phyloP scores from a whole-genome alignment of 1,284 basidiomycete species.

The Hemileia vastatrix region DNA sequence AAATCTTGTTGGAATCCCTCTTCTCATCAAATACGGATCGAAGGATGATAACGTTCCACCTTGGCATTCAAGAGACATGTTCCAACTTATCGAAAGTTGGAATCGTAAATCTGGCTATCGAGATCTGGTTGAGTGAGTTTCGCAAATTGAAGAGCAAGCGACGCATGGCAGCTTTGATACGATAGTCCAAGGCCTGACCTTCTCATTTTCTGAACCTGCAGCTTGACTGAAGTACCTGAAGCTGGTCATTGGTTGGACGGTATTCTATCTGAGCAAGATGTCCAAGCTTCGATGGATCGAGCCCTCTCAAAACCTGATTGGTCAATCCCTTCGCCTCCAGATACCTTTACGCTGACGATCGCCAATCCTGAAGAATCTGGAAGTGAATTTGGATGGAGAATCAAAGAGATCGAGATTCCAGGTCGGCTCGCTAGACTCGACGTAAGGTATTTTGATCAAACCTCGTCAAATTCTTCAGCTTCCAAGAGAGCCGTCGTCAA shows the following conservation, averaged over 20 bases:
- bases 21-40: constrained; percentile 67
- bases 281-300: constrained; percentile 53
- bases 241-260: constrained; percentile 61
- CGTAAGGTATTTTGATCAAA: constrained; percentile 5
- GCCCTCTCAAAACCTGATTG: constrained; percentile 33
- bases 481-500: too few relatives aligned
- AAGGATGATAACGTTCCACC: constrained; percentile 67
- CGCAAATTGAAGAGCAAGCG: constrained; percentile 3
- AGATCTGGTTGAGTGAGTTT: constrained; percentile 16
- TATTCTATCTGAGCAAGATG: constrained; percentile 52
- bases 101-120: constrained; percentile 43
- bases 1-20: constrained; percentile 57
- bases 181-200: not conserved
- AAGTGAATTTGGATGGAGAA: constrained; percentile 57
- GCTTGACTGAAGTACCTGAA: constrained; percentile 58
- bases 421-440: constrained; percentile 46
- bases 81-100: constrained; percentile 55
- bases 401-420: constrained; percentile 52
- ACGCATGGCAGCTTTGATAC: constrained; percentile 28
- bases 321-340: constrained; percentile 20
- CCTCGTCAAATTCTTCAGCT: too few relatives aligned
- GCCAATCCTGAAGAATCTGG: constrained; percentile 58
- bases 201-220: too few relatives aligned
- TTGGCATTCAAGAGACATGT: constrained; percentile 62
- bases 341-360: constrained; percentile 58